Evolutionary conservation across 2,329 filamentous ascomycete genomes (phyloP).

Genomic region (Monosporascus sp.): DNA sequence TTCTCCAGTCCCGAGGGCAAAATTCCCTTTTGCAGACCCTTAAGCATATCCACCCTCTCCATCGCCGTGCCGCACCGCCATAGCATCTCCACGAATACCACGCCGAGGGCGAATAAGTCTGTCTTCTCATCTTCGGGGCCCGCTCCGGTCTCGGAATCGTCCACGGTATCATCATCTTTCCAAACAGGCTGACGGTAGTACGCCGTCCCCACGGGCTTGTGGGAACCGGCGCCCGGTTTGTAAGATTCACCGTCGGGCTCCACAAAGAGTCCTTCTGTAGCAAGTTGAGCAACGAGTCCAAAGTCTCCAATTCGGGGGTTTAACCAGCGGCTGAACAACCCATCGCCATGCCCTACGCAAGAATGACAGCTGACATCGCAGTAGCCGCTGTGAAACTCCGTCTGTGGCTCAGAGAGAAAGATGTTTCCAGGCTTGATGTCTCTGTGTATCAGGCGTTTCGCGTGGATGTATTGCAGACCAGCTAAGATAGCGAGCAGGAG

Average conservation of each 20-base stretch:
- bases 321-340: conserved; percentile 31
- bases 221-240: not conserved
- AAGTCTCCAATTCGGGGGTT: conserved; percentile 63
- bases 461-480: conserved; percentile 59
- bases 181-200: conserved; percentile 51
- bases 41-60: conserved; percentile 34
- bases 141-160: not conserved
- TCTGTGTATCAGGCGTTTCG: conserved; percentile 55
- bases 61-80: conserved; percentile 48
- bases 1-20: conserved; percentile 12
- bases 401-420: conserved; percentile 48
- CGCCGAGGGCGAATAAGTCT: conserved; percentile 56
- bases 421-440: conserved; percentile 66
- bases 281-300: conserved; percentile 54
- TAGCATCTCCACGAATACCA: conserved; percentile 57
- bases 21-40: conserved; percentile 17
- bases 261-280: conserved; percentile 25
- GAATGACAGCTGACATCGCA: conserved; percentile 20
- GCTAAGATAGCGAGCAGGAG: conserved; percentile 53
- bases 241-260: not conserved
- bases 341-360: conserved; percentile 6
- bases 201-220: conserved; percentile 53
- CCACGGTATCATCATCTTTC: conserved; percentile 2
- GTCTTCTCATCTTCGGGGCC: conserved; percentile 43
- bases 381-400: conserved; percentile 17